Percentiles rank a stretch among this genome's conserved stretches.
These are phyloP conservation scores for Lepidium didymum DNA, from an alignment of 345 rosid species.

Conservation along the genomic window DNA sequence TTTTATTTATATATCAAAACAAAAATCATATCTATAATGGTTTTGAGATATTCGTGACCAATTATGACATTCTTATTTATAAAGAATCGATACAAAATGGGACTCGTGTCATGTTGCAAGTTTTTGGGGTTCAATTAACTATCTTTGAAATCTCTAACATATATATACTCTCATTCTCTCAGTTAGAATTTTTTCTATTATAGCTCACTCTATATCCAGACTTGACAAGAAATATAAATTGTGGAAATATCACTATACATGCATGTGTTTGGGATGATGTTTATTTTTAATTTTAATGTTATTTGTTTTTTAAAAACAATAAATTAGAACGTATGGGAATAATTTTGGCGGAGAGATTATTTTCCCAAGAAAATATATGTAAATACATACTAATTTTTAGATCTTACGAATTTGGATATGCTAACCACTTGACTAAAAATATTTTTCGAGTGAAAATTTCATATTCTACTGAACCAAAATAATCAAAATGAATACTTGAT, in stretches of 20 bases:
- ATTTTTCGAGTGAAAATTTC: too few species aligned
- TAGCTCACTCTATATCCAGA: too few species aligned
- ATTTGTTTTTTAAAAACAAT: background rate
- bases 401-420: too few species aligned
- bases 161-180: background rate
- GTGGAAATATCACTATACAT: background rate
- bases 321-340: background rate
- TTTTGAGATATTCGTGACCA: constrained; percentile 1
- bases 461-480: too few species aligned
- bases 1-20: background rate
- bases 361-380: too few species aligned
- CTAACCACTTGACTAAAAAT: too few species aligned
- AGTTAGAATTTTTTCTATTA: too few species aligned
- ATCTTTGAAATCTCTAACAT: background rate
- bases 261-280: background rate
- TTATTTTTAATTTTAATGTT: too few species aligned
- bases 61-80: constrained; percentile 10
- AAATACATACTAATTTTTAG: too few species aligned
- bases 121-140: background rate
- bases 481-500: too few species aligned
- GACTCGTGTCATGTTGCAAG: constrained; percentile 6
- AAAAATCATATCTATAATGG: background rate
- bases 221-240: background rate
- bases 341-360: too few species aligned
- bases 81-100: background rate